Base-by-base conservation (phyloP, 495 filamentous ascomycete species). In the Thermothielavioides terrestris region DNA sequence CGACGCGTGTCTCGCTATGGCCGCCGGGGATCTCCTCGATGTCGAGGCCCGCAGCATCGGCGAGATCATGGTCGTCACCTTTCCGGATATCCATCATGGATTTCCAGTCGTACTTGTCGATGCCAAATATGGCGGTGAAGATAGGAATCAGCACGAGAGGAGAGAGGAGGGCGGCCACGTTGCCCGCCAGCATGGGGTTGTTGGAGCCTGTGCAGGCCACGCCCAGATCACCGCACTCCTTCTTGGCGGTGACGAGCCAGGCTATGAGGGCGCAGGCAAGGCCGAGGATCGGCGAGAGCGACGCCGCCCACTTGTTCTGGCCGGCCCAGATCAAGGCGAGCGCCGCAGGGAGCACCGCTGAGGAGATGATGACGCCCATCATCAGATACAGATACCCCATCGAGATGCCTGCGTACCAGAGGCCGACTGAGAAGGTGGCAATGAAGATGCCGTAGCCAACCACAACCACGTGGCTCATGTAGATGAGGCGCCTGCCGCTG, bases 321-420 rank as follows among this genome's bases (percentile, higher is more conserved):
- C 80, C 77, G 53, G 80, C 82, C 89, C 89, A 95, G 49, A 90
- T 70, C 2, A 95, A 71, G 3, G 85, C 85, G 62, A 94, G 74
- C 0, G 85, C 80, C 1, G 89, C 89, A 0, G 89, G 89, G 42
- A 95, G 76, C 20, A 95, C 88, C 4, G 88, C 88, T 2, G 84
- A 80, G 3, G 84, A 88, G 53, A 95, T 90, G 54, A 95, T 89
- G 32, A 91, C 86, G 9, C 89, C 89, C 89, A 94, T 94, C 53
- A 94, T 79, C 21, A 94, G 73, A 63, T 94, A 91, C 15, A 94
- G 64, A 37, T 77, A 80, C 6, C 76, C 76, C 72, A 79, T 76
- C 0, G 69, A 73, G 25, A 79, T 68, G 7, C 73, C 76, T 1
- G 71, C 74, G 46, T 81, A 91, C 69, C 78, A 86, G 3, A 95